These are phyloP conservation scores for Skeletonema marinoi DNA, from an alignment of 108 stramenopile genomes.

Conservation along the genomic window DNA sequence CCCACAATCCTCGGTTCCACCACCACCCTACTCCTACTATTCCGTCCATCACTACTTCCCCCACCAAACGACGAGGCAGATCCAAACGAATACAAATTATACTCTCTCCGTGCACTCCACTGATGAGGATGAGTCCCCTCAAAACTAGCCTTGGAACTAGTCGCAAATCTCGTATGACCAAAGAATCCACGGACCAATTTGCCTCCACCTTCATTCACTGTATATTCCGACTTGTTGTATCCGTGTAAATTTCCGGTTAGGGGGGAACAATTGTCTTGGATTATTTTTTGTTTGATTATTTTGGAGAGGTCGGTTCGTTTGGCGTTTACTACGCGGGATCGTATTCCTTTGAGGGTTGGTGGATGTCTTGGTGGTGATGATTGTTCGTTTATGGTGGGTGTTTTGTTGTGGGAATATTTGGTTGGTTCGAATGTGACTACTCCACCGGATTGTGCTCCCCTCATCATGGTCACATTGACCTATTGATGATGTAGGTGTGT, in stretches of 20 bases:
- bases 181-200: conserved; percentile 48
- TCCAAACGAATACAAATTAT: conserved; percentile 15
- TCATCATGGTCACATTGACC: conserved; percentile 84
- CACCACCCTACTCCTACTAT: not conserved
- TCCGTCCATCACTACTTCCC: not conserved
- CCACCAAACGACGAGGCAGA: not conserved
- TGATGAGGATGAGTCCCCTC: conserved; percentile 84
- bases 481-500: not conserved
- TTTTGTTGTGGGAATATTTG: conserved; percentile 14
- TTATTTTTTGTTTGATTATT: conserved; percentile 49
- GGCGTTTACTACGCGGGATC: conserved; percentile 77
- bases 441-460: conserved; percentile 86
- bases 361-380: conserved; percentile 2
- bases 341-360: conserved; percentile 48
- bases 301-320: conserved; percentile 77
- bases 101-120: conserved; percentile 57
- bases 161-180: conserved; percentile 86
- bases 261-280: conserved; percentile 33
- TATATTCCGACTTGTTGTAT: conserved; percentile 31
- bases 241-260: conserved; percentile 29
- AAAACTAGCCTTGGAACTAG: conserved; percentile 67
- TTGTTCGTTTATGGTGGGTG: conserved; percentile 5
- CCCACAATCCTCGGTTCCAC: conserved; percentile 4
- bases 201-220: conserved; percentile 4
- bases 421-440: conserved; percentile 60